phyloP scores from a whole-genome alignment of 2,329 filamentous ascomycete species.

The Colletotrichum lupini region DNA sequence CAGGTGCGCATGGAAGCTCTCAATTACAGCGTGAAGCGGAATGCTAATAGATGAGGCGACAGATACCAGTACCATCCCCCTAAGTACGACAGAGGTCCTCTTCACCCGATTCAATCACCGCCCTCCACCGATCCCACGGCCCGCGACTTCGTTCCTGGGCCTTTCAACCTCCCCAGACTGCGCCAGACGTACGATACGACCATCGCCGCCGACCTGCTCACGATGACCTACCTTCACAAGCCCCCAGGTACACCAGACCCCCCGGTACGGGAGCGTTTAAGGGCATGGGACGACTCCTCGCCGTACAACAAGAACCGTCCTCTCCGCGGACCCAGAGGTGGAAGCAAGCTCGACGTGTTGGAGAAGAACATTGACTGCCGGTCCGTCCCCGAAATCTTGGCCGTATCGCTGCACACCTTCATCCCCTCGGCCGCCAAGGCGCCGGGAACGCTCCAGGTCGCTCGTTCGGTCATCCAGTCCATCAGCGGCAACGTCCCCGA shows the following conservation, averaged over 20 bases:
- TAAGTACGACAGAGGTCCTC: constrained; percentile 92
- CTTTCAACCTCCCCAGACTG: constrained; percentile 87
- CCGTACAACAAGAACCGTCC: constrained; percentile 95
- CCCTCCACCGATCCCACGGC: constrained; percentile 86
- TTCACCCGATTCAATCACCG: constrained; percentile 94
- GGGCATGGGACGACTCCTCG: constrained; percentile 88
- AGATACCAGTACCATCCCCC: constrained; percentile 94
- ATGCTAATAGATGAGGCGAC: constrained; percentile 29
- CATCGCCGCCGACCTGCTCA: constrained; percentile 87
- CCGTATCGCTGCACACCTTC: constrained; percentile 82
- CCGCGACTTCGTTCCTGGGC: constrained; percentile 88
- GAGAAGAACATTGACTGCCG: constrained; percentile 82
- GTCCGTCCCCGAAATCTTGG: constrained; percentile 85
- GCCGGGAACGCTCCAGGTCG: constrained; percentile 81
- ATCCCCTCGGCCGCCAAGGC: constrained; percentile 78
- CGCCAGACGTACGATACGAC: constrained; percentile 92
- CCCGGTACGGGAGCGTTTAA: constrained; percentile 72
- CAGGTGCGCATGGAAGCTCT: constrained; percentile 49
- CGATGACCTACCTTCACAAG: constrained; percentile 86
- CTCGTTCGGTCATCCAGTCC: constrained; percentile 84
- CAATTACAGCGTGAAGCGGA: constrained; percentile 41
- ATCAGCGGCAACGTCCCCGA: constrained; percentile 82
- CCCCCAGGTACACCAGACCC: constrained; percentile 76
- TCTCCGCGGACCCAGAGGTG: constrained; percentile 84
- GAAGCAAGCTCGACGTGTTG: constrained; percentile 75